These are phyloP conservation scores for Aureobasidium uvarum DNA, from an alignment of 2,329 filamentous ascomycete genomes.

Conservation along the genomic window DNA sequence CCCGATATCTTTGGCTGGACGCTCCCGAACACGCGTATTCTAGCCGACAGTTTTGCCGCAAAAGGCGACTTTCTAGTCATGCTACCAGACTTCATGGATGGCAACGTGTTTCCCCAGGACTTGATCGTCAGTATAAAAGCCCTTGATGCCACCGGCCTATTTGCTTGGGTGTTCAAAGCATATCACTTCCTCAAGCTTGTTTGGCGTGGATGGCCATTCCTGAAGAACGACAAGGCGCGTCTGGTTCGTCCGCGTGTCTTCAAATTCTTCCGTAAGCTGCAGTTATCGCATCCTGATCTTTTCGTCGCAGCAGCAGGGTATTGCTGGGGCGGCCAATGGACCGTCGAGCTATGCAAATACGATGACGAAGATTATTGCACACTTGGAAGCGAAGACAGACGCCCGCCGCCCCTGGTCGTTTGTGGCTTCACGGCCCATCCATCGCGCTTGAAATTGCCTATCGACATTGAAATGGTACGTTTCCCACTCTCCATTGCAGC, in stretches of 20 bases:
- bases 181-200: slow-evolving; percentile 33
- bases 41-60: slow-evolving; percentile 41
- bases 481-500: slow-evolving; percentile 40
- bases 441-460: slow-evolving; percentile 37
- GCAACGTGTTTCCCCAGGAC: slow-evolving; percentile 33
- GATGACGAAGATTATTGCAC: slow-evolving; percentile 10
- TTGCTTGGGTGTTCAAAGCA: slow-evolving; percentile 37
- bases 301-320: slow-evolving; percentile 40
- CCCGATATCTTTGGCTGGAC: slow-evolving; percentile 43
- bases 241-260: slow-evolving; percentile 36
- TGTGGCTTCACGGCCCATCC: slow-evolving; percentile 36
- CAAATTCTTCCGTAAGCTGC: slow-evolving; percentile 35
- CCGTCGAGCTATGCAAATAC: slow-evolving; percentile 38
- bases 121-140: slow-evolving; percentile 37
- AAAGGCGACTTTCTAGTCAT: slow-evolving; percentile 36
- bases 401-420: not conserved
- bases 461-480: slow-evolving; percentile 38
- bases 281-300: slow-evolving; percentile 34
- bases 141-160: slow-evolving; percentile 35
- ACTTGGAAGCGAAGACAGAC: too few species aligned
- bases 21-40: slow-evolving; percentile 40
- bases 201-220: slow-evolving; percentile 34
- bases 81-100: slow-evolving; percentile 42
- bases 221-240: slow-evolving; percentile 31
- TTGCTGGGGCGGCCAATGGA: slow-evolving; percentile 41